These are phyloP conservation scores for Acer yangbiense DNA, from an alignment of 345 rosid species.

Conservation along the genomic window DNA sequence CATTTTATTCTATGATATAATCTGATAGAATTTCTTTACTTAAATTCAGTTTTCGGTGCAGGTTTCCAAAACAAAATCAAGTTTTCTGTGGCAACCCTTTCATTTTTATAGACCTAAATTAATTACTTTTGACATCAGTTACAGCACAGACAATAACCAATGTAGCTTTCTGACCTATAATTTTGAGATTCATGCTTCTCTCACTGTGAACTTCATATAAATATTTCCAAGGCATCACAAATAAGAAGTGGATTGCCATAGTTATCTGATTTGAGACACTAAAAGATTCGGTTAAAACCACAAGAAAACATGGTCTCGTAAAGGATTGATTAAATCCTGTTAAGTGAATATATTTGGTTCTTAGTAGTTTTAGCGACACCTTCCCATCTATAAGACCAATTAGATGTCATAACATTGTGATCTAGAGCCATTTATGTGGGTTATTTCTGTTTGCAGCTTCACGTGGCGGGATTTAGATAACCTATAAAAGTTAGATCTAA, in stretches of 20 bases:
- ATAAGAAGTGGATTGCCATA: background rate
- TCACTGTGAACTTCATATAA: background rate
- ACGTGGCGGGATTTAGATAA: background rate
- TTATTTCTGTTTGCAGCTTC: slow-evolving; percentile 4
- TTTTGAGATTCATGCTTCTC: background rate
- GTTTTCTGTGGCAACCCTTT: background rate
- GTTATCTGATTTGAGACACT: background rate
- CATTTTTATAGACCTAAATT: background rate
- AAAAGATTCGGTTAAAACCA: background rate
- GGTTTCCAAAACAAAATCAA: background rate
- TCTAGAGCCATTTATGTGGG: background rate
- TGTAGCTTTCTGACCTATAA: background rate
- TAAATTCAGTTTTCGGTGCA: background rate
- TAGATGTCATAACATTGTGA: background rate
- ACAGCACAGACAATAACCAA: background rate
- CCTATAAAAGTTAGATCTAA: background rate
- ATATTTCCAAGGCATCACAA: background rate
- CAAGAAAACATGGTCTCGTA: background rate
- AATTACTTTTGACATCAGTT: background rate
- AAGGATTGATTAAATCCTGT: background rate
- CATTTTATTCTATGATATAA: background rate
- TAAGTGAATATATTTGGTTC: background rate
- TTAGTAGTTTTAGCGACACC: background rate
- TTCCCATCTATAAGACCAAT: background rate
- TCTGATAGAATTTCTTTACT: background rate